These are phyloP conservation scores for Gynandropsis gynandra DNA, from an alignment of 345 rosid species.

Conservation along the genomic window DNA sequence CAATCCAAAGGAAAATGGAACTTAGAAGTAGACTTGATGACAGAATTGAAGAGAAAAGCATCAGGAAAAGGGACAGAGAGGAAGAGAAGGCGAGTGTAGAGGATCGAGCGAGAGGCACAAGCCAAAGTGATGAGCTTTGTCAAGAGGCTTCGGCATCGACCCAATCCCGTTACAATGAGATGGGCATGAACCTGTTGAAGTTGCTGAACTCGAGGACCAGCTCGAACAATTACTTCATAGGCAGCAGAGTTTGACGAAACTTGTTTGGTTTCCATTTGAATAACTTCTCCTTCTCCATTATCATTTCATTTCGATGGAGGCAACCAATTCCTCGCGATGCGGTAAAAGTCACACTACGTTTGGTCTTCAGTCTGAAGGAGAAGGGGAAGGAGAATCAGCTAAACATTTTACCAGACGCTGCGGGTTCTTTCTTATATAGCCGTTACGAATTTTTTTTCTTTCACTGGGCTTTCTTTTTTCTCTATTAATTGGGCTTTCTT, in stretches of 20 bases:
- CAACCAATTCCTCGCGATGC: no score
- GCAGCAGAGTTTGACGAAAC: slow-evolving; percentile 40
- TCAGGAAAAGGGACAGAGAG: slow-evolving; percentile 54
- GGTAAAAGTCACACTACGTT: no score
- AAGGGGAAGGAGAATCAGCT: no score
- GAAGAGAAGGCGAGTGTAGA: slow-evolving; percentile 45
- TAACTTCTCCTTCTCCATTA: no score
- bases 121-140: slow-evolving; percentile 69
- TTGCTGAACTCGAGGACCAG: slow-evolving; percentile 56
- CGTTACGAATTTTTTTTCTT: no score
- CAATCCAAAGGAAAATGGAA: slow-evolving; percentile 35
- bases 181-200: slow-evolving; percentile 64
- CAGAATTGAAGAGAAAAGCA: slow-evolving; percentile 55
- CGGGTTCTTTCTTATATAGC: no score
- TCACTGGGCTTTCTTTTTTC: no score
- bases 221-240: slow-evolving; percentile 45
- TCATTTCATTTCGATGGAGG: no score
- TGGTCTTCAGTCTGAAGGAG: no score
- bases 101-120: slow-evolving; percentile 46
- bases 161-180: slow-evolving; percentile 45
- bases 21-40: slow-evolving; percentile 57
- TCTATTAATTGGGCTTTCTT: no score
- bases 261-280: slow-evolving; percentile 33
- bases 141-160: slow-evolving; percentile 52
- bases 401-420: no score